Percentiles rank a stretch among this genome's conserved stretches.
Conservation (phyloP, 2,329 filamentous ascomycete species). For the Eurotiales sp. region DNA sequence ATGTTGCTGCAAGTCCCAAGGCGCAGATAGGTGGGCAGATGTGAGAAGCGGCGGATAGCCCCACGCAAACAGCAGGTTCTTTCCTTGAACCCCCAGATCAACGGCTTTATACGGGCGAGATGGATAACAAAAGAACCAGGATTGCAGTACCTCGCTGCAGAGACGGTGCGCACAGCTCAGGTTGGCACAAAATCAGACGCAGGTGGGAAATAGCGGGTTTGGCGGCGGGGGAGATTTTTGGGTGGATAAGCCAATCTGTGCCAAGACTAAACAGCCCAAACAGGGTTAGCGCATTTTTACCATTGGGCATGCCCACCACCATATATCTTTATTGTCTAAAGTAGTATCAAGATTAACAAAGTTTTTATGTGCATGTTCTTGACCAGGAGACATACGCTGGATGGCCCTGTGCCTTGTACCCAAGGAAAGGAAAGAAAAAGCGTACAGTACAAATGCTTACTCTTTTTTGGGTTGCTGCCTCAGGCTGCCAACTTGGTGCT, state of each 20-base stretch:
- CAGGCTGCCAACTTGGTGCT: no score
- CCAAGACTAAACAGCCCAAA: no score
- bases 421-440: no score
- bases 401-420: no score
- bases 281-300: no score
- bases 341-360: no score
- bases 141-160: not conserved
- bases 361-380: no score
- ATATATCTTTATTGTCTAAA: no score
- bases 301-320: no score
- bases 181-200: conserved; percentile 4
- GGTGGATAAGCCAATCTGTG: not conserved
- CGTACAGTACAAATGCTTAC: no score
- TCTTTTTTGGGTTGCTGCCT: no score
- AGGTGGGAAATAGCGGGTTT: conserved; percentile 10
- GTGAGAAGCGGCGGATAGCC: not conserved
- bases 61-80: not conserved
- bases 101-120: not conserved
- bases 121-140: not conserved
- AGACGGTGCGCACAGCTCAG: conserved; percentile 5
- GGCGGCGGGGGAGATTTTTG: conserved; percentile 12
- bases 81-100: not conserved
- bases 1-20: conserved; percentile 11
- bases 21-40: not conserved
- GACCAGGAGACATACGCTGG: no score